These are phyloP conservation scores for Grosmannia huntii DNA, from an alignment of 2,329 filamentous ascomycete species.

Conservation along the genomic window DNA sequence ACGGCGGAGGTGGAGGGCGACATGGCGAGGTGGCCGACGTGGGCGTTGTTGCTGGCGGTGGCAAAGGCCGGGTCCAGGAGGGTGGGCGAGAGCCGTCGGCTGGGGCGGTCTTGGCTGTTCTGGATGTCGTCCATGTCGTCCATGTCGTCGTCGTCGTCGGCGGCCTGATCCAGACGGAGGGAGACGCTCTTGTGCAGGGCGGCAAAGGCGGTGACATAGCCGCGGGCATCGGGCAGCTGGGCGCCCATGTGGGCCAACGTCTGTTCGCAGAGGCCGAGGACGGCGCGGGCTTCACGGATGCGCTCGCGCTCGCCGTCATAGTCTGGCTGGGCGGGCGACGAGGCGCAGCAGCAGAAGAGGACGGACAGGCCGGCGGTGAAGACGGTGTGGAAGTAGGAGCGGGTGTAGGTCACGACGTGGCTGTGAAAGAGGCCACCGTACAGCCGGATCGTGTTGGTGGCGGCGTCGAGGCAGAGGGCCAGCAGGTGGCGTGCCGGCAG, in stretches of 20 bases:
- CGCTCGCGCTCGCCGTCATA: neutral
- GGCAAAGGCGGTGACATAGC: slow-evolving; percentile 1
- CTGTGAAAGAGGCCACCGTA: slow-evolving; percentile 24
- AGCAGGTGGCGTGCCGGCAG: slow-evolving; percentile 21
- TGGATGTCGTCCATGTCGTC: neutral
- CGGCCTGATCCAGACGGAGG: neutral
- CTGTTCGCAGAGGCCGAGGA: neutral
- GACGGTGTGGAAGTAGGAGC: slow-evolving; percentile 35
- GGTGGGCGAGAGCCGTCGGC: too few species aligned
- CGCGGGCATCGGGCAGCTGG: slow-evolving; percentile 1
- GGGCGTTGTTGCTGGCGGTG: neutral
- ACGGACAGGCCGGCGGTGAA: slow-evolving; percentile 16
- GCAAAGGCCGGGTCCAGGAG: neutral
- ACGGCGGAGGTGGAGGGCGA: neutral
- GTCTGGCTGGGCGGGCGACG: neutral
- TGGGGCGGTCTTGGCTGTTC: neutral
- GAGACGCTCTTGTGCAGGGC: slow-evolving; percentile 2
- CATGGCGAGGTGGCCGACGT: neutral
- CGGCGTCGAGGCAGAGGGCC: slow-evolving; percentile 20
- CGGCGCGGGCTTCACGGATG: neutral
- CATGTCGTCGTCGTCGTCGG: neutral
- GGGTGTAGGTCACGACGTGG: slow-evolving; percentile 26
- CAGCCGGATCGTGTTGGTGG: slow-evolving; percentile 22
- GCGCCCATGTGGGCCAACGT: slow-evolving; percentile 2
- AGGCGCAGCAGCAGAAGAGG: slow-evolving; percentile 3